Evolutionary conservation across 2,329 filamentous ascomycete genomes (phyloP), one percentile per base, ranked within the genome.

Genomic region (Purpureocillium takamizusanense): DNA sequence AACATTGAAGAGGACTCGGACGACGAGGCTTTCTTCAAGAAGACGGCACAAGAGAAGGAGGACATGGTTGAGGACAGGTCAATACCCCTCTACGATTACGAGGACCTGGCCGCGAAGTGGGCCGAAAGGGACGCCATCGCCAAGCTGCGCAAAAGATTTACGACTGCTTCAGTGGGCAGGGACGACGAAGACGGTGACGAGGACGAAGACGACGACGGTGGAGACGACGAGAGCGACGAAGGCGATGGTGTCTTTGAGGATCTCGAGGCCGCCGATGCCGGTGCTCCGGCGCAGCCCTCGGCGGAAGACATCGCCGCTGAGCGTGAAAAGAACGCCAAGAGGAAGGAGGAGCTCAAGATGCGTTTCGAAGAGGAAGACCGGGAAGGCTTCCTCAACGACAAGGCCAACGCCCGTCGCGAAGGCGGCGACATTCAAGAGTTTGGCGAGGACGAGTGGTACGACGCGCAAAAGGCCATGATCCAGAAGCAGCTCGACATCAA

Each of bases 361-460:
- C 80, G 94, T 2, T 98, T 98, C 55, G 92, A 98, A 55, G 89
- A 97, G 60, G 92, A 98, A 68, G 92, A 98, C 56, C 77, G 86
- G n/a, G 92, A 98, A 56, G 92, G 92, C 1, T 89, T 95, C 57
- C 79, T 85, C 52, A 94, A 94, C 54, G 87, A 92, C 61, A 94
- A 94, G 55, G 81, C 85, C 21, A 78, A 81, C 36, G 83, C 83
- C 10, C 75, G 83, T 28, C 71, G 77, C 46, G 83, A 87, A 47
- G 78, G 76, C 23, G 81, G 74, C 27, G 72, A 73, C 3, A 69
- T 78, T 6, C 78, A 90, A 38, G 83, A 94, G 54, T 97, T 94
- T 53, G 92, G 89, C 37, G 92, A 98, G 61, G 92, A 98, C 56
- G 86, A 98, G 40, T 98, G 94, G 94, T 98, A 98, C 57, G 92